A percentile compares a stretch with the other conserved stretches of the same genome.
These are phyloP conservation scores for Aspergillus ustus DNA, from an alignment of 2,329 filamentous ascomycete genomes.

Conservation along the genomic window DNA sequence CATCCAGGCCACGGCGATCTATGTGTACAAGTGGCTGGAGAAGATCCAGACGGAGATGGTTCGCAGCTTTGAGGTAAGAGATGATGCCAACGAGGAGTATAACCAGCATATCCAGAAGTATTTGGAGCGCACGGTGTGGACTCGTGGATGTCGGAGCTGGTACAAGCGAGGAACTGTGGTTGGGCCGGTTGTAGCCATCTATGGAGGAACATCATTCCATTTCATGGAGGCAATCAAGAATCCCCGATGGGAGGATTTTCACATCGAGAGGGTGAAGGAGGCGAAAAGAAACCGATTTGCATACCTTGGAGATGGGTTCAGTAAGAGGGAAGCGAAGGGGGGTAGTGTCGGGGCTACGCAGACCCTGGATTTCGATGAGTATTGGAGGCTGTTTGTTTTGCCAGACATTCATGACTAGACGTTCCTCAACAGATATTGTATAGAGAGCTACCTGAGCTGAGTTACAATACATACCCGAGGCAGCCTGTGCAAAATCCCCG, in stretches of 20 bases:
- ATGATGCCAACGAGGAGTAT: not conserved
- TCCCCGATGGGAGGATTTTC: not conserved
- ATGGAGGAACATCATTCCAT: not conserved
- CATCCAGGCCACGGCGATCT: not conserved
- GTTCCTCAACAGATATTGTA: too few species aligned
- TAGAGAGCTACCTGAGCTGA: too few species aligned
- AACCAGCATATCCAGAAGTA: not conserved
- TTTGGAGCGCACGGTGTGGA: not conserved
- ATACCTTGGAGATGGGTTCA: not conserved
- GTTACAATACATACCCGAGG: too few species aligned
- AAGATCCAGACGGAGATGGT: not conserved
- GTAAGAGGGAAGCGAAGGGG: not conserved
- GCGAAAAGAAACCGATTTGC: not conserved
- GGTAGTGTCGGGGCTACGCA: not conserved
- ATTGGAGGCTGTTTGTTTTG: not conserved
- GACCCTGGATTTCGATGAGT: not conserved
- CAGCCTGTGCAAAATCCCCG: too few species aligned
- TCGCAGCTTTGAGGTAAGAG: not conserved
- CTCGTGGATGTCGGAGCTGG: not conserved
- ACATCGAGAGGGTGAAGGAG: not conserved
- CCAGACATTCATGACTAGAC: not conserved
- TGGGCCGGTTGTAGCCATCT: not conserved
- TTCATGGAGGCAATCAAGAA: not conserved
- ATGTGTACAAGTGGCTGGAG: not conserved
- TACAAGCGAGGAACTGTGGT: not conserved